phyloP scores from a whole-genome alignment of 2,329 filamentous ascomycete genomes.

The Pseudogymnoascus pannorum region DNA sequence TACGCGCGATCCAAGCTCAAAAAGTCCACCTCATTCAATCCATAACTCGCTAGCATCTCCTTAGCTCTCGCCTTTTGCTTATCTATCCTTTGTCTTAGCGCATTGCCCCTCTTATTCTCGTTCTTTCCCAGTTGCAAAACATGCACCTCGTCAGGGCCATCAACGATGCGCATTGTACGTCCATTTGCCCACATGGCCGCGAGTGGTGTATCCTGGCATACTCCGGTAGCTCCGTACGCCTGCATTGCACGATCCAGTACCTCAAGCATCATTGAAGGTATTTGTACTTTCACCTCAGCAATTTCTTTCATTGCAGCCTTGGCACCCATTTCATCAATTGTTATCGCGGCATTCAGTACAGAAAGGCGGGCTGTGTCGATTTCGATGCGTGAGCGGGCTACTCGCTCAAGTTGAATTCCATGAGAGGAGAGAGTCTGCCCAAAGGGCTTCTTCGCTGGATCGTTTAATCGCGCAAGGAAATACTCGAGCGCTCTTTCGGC shows the following conservation, averaged over 20 bases:
- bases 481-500: conserved; percentile 88
- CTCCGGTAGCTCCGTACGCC: conserved; percentile 77
- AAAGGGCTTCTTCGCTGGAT: no score
- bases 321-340: conserved; percentile 79
- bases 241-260: conserved; percentile 93
- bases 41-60: no score
- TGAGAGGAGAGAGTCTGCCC: no score
- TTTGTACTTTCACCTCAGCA: conserved; percentile 83
- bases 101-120: conserved; percentile 60
- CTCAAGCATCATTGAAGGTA: conserved; percentile 67
- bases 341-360: conserved; percentile 85
- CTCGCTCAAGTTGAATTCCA: no score
- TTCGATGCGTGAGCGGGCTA: conserved; percentile 80
- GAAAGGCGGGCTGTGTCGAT: conserved; percentile 82
- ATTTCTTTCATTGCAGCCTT: conserved; percentile 86
- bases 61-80: no score
- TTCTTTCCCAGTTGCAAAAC: conserved; percentile 68
- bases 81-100: no score
- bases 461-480: conserved; percentile 91
- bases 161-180: conserved; percentile 72
- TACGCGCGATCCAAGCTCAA: no score
- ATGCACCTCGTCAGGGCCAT: conserved; percentile 92
- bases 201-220: conserved; percentile 88
- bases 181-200: conserved; percentile 72
- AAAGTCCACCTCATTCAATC: no score